phyloP scores from a whole-genome alignment of 2,329 filamentous ascomycete species.

The Tricladium varicosporioides region DNA sequence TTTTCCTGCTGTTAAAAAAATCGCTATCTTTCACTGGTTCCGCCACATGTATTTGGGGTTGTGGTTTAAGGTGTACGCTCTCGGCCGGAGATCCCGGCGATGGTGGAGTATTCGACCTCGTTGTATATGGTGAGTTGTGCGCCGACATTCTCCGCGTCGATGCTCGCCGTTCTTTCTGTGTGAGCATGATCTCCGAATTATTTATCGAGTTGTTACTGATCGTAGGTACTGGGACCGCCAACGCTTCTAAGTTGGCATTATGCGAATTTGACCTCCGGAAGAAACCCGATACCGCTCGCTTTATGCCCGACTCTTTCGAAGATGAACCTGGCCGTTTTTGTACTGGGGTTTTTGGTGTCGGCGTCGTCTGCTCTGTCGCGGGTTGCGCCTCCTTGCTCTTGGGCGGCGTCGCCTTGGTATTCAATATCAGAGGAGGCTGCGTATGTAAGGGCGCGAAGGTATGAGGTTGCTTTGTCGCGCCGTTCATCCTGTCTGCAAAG shows the following conservation, averaged over 20 bases:
- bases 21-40: slow-evolving; percentile 17
- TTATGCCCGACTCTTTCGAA: slow-evolving; percentile 16
- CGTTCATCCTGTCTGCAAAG: slow-evolving; percentile 38
- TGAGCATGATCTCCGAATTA: slow-evolving; percentile 20
- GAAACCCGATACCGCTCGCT: slow-evolving; percentile 21
- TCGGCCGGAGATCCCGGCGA: slow-evolving; percentile 45
- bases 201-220: slow-evolving; percentile 3
- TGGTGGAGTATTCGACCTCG: slow-evolving; percentile 34
- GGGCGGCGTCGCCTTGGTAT: slow-evolving; percentile 21
- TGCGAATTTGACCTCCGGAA: slow-evolving; percentile 23
- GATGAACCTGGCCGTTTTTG: slow-evolving; percentile 11
- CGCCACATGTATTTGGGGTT: slow-evolving; percentile 4
- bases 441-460: background rate
- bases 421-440: slow-evolving; percentile 22
- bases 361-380: background rate
- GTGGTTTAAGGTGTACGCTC: slow-evolving; percentile 28
- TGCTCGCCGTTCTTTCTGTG: slow-evolving; percentile 15
- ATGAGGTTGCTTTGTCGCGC: slow-evolving; percentile 1
- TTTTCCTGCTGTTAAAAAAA: slow-evolving; percentile 44
- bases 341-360: slow-evolving; percentile 7
- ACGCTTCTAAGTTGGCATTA: slow-evolving; percentile 1
- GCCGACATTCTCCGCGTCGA: slow-evolving; percentile 23
- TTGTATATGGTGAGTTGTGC: slow-evolving; percentile 22
- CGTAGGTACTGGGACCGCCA: slow-evolving; percentile 4
- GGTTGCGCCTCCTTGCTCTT: background rate